Conservation (phyloP, 2,329 filamentous ascomycete genomes). For the Colletotrichum sp. region DNA sequence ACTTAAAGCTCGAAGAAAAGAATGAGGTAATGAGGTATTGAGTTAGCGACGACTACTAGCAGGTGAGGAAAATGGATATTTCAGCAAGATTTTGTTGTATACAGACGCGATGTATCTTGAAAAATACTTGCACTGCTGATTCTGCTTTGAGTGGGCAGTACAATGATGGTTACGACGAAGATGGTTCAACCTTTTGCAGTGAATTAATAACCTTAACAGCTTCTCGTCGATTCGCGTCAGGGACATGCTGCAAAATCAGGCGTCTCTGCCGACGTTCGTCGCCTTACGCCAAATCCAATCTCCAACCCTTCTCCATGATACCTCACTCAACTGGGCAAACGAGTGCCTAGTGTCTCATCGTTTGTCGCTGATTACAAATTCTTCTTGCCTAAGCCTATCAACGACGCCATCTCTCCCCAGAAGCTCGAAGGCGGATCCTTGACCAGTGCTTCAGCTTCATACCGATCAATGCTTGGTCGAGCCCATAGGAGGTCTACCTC, state of each 20-base stretch:
- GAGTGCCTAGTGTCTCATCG: not conserved
- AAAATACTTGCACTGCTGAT: not conserved
- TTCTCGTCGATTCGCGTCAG: not conserved
- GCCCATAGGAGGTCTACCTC: constrained; percentile 66
- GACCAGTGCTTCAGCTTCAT: constrained; percentile 43
- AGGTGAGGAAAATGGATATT: not conserved
- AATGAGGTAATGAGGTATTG: not conserved
- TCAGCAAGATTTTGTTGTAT: not conserved
- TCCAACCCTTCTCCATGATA: not conserved
- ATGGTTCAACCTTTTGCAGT: not conserved
- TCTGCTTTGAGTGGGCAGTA: not conserved
- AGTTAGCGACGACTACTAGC: not conserved
- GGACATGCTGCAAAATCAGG: no score
- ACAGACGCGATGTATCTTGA: not conserved
- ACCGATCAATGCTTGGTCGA: constrained; percentile 61
- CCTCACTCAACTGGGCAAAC: not conserved
- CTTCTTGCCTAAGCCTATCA: not conserved
- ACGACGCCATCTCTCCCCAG: constrained; percentile 54
- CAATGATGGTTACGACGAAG: not conserved
- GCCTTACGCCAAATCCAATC: not conserved
- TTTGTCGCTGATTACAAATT: not conserved
- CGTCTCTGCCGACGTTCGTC: no score
- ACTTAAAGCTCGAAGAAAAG: not conserved
- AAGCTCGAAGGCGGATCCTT: constrained; percentile 49
- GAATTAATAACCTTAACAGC: not conserved